A percentile compares a stretch with the other conserved stretches of the same genome.
These are phyloP conservation scores for Daphne laureola DNA, from an alignment of 441 rosid species.

Conservation along the genomic window DNA sequence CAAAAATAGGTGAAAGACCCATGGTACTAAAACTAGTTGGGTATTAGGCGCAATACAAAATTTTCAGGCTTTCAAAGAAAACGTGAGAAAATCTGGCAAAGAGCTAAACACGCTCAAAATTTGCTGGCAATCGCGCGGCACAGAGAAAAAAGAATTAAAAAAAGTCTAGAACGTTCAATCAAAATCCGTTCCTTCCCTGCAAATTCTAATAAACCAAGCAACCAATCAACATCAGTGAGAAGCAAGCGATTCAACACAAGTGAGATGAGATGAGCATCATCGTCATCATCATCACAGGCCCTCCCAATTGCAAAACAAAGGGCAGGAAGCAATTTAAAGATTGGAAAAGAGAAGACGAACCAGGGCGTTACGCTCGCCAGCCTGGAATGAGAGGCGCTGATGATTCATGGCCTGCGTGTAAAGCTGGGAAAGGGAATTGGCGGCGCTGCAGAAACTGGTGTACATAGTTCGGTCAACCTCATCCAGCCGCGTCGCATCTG, in stretches of 20 bases:
- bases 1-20: too few species aligned
- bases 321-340: slow-evolving; percentile 7
- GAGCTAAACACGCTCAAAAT: too few species aligned
- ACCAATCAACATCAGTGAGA: too few species aligned
- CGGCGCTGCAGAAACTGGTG: slow-evolving; percentile 58
- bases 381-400: slow-evolving; percentile 60
- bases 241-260: too few species aligned
- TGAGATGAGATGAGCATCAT: too few species aligned
- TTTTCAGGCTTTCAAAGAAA: too few species aligned
- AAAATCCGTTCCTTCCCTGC: background rate
- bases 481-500: slow-evolving; percentile 50
- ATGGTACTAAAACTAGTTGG: too few species aligned
- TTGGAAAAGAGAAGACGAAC: slow-evolving; percentile 15
- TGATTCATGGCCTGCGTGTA: slow-evolving; percentile 65
- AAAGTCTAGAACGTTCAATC: background rate
- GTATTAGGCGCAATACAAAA: too few species aligned
- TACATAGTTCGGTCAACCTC: slow-evolving; percentile 64
- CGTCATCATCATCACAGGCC: too few species aligned
- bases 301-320: background rate
- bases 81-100: too few species aligned
- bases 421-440: slow-evolving; percentile 67
- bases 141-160: too few species aligned
- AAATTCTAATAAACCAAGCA: background rate
- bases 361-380: slow-evolving; percentile 63
- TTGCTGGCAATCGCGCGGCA: too few species aligned